Conservation (phyloP, 2,329 filamentous ascomycete species). For the Calonectria hawksworthii region DNA sequence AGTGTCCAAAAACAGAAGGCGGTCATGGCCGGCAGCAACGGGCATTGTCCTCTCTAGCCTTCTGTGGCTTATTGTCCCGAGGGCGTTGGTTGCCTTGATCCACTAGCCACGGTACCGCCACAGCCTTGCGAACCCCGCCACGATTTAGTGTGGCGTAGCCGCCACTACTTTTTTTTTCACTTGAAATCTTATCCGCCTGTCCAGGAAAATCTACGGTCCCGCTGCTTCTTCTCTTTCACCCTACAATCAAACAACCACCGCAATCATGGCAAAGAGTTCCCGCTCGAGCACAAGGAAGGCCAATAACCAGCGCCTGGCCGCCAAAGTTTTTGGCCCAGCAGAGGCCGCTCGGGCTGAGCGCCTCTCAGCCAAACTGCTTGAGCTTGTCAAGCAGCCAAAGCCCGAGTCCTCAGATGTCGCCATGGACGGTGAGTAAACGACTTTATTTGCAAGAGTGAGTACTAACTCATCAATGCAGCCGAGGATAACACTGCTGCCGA, state of each 20-base stretch:
- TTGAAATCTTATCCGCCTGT: constrained; percentile 18
- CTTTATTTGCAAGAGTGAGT: not conserved
- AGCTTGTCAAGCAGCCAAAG: constrained; percentile 83
- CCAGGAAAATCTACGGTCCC: constrained; percentile 32
- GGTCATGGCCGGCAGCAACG: constrained; percentile 39
- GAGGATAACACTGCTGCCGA: constrained; percentile 48
- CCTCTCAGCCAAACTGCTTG: constrained; percentile 87
- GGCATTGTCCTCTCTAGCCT: constrained; percentile 9
- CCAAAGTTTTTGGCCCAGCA: constrained; percentile 86
- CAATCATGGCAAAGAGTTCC: constrained; percentile 87
- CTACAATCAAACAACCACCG: constrained; percentile 16
- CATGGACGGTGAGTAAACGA: constrained; percentile 56
- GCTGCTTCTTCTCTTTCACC: constrained; percentile 19
- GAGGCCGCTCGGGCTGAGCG: constrained; percentile 85
- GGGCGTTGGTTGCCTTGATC: not conserved
- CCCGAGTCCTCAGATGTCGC: constrained; percentile 67
- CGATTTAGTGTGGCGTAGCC: constrained; percentile 23
- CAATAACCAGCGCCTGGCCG: constrained; percentile 86
- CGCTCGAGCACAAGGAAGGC: constrained; percentile 84
- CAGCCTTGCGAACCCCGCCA: constrained; percentile 30
- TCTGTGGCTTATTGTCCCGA: constrained; percentile 7
- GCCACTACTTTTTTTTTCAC: constrained; percentile 40
- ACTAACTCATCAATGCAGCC: constrained; percentile 37
- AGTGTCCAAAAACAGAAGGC: constrained; percentile 38
- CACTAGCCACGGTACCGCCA: constrained; percentile 35